phyloP scores from a whole-genome alignment of 2,329 filamentous ascomycete species.

The Colletotrichum sp. region DNA sequence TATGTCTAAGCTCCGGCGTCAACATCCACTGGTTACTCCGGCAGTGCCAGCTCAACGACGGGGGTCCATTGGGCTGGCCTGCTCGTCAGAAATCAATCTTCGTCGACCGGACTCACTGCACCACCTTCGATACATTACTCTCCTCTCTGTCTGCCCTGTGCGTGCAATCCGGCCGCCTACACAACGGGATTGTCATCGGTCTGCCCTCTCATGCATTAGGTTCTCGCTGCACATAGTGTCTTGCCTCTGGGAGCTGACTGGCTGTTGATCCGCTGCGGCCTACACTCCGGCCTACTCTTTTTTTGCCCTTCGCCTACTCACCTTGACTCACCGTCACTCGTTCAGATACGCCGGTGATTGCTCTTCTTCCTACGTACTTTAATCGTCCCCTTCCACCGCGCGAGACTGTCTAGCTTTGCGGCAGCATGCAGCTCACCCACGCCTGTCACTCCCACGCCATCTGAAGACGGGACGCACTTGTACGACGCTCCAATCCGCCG shows the following conservation, averaged over 20 bases:
- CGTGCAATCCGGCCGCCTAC: background rate
- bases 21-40: constrained; percentile 20
- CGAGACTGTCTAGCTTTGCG: background rate
- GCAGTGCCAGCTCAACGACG: constrained; percentile 20
- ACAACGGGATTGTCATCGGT: background rate
- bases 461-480: constrained; percentile 4
- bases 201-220: background rate
- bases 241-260: background rate
- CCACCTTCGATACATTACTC: background rate
- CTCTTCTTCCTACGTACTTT: background rate
- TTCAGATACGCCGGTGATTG: background rate
- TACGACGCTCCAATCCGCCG: background rate
- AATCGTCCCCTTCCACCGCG: background rate
- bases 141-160: background rate
- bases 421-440: constrained; percentile 21
- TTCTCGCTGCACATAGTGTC: background rate
- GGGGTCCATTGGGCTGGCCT: background rate
- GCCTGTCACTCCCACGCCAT: background rate
- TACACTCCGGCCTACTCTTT: constrained; percentile 1
- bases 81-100: constrained; percentile 1
- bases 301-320: background rate
- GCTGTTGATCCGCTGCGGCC: background rate
- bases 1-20: constrained; percentile 20
- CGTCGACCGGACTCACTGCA: background rate
- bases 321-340: background rate